These are phyloP conservation scores for Boletus reticulatus DNA, from an alignment of 768 basidiomycete genomes.

Conservation along the genomic window DNA sequence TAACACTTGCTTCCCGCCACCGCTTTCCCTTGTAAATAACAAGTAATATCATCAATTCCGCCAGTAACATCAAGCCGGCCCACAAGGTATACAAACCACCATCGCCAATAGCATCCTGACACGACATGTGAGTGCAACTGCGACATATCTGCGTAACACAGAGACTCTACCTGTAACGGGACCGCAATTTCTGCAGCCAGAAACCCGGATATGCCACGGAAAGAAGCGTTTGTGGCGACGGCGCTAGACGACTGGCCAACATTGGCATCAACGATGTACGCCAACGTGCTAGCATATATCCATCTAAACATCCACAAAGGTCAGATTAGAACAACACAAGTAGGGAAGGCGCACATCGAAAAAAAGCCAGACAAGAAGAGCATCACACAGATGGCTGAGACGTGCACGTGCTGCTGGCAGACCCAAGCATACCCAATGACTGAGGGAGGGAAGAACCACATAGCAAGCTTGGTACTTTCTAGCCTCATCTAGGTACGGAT, in stretches of 20 bases:
- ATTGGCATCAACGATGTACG: constrained; percentile 89
- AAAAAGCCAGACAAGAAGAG: constrained; percentile 77
- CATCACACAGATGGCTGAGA: constrained; percentile 69
- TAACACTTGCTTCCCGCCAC: constrained; percentile 51
- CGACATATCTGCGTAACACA: neutral
- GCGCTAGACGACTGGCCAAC: constrained; percentile 76
- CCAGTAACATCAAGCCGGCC: constrained; percentile 52
- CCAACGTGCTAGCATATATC: constrained; percentile 70
- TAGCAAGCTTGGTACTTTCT: constrained; percentile 56
- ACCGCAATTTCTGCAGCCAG: constrained; percentile 72
- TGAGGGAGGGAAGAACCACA: constrained; percentile 52
- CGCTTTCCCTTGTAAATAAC: constrained; percentile 57
- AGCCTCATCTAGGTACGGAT: constrained; percentile 60
- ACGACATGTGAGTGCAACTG: neutral
- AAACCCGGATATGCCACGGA: constrained; percentile 69
- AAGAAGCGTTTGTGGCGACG: constrained; percentile 71
- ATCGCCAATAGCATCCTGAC: constrained; percentile 71
- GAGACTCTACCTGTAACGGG: constrained; percentile 52
- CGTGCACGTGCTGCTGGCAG: constrained; percentile 57
- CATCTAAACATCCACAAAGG: constrained; percentile 33
- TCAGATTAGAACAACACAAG: neutral
- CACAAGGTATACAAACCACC: constrained; percentile 78
- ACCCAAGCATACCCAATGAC: constrained; percentile 79
- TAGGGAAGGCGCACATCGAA: constrained; percentile 51
- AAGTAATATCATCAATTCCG: constrained; percentile 54